Evolutionary conservation across 495 filamentous ascomycete genomes (phyloP).

Genomic region (Bacidia rubella): DNA sequence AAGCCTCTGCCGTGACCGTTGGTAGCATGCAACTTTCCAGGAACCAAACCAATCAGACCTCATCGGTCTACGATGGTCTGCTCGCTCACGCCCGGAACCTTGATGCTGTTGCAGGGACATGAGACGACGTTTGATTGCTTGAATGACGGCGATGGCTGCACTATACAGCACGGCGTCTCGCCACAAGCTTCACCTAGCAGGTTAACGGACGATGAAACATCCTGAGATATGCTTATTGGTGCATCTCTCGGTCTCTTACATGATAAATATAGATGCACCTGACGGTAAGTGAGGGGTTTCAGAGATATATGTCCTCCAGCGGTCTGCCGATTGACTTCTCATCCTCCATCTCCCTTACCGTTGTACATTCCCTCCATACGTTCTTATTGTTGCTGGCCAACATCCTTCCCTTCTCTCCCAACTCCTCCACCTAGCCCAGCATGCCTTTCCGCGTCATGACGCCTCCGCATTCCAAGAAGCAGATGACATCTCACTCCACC

Average conservation of each 20-base stretch:
- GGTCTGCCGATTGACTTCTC: neutral
- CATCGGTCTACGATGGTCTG: neutral
- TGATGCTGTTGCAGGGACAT: neutral
- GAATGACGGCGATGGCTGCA: neutral
- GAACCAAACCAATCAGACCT: neutral
- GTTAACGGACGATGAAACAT: neutral
- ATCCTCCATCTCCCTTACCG: neutral
- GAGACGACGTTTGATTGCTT: neutral
- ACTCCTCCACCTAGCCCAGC: neutral
- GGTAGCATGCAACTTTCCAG: neutral
- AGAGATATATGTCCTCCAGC: neutral
- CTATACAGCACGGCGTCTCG: neutral
- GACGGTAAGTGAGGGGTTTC: neutral
- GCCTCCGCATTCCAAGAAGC: neutral
- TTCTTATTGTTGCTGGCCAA: neutral
- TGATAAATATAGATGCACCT: neutral
- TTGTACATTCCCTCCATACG: neutral
- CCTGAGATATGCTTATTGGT: neutral
- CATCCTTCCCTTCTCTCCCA: neutral
- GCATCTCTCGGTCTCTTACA: neutral
- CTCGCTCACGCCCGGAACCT: neutral
- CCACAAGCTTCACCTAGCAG: neutral
- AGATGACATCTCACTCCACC: conserved; percentile 14
- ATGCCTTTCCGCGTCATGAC: conserved; percentile 1
- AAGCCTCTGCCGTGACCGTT: neutral